A percentile compares a stretch with the other conserved stretches of the same genome.
Conservation (phyloP, 1,139 yeast species). For the Candida pseudoviswanathii region DNA sequence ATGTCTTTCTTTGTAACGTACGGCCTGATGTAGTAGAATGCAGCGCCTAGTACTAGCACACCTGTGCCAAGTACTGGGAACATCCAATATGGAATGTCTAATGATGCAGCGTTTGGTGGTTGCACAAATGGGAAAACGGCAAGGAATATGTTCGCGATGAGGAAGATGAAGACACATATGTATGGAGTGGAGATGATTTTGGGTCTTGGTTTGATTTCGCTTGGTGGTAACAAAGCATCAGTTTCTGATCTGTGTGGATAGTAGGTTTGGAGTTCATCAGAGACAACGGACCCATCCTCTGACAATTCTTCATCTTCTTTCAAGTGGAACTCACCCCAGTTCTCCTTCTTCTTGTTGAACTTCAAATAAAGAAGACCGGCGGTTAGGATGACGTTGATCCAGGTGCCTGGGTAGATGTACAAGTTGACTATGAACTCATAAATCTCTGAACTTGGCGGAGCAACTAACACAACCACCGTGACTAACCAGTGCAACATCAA, state of each 20-base stretch:
- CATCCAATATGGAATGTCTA: conserved; percentile 53
- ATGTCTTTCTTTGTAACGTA: conserved; percentile 11
- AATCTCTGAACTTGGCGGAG: conserved; percentile 50
- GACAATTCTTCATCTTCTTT: conserved; percentile 8
- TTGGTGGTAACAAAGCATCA: conserved; percentile 5
- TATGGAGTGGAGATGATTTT: conserved; percentile 27
- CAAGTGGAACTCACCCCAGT: conserved; percentile 33
- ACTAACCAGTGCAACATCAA: conserved; percentile 50
- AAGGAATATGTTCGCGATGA: conserved; percentile 52
- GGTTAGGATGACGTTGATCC: conserved; percentile 48
- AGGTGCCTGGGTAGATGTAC: conserved; percentile 54
- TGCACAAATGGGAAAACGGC: conserved; percentile 61
- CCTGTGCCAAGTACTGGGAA: conserved; percentile 58
- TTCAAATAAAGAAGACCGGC: conserved; percentile 45
- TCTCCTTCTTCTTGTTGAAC: conserved; percentile 27
- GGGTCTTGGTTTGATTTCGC: conserved; percentile 3
- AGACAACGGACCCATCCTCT: conserved; percentile 9
- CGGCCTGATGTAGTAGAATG: conserved; percentile 29
- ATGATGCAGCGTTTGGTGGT: conserved; percentile 39
- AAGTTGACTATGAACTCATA: conserved; percentile 52
- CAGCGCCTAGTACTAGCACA: conserved; percentile 48
- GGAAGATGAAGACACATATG: conserved; percentile 37
- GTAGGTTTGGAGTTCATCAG: conserved; percentile 13
- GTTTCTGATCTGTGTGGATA: conserved; percentile 11
- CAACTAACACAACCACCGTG: conserved; percentile 44